Evolutionary conservation across 768 basidiomycete genomes (phyloP).

Genomic region (Neoboletus brunneissimus): DNA sequence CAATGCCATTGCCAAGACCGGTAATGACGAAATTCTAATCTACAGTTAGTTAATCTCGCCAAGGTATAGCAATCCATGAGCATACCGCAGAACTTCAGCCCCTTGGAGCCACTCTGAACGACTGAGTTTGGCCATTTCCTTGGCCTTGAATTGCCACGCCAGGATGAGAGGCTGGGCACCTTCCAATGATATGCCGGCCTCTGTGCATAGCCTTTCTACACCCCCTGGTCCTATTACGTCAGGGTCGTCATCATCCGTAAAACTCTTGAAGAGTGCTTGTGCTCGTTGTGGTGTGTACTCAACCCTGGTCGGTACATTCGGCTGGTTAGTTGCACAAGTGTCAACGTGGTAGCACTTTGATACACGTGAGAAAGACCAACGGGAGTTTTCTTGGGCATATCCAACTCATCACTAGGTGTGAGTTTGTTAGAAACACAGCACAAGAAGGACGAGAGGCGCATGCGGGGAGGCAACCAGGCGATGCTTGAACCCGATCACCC

Average conservation of each 20-base stretch:
- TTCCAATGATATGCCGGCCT: conserved; percentile 70
- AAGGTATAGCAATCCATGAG: neutral
- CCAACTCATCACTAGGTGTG: conserved; percentile 49
- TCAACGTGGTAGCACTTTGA: neutral
- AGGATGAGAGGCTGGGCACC: conserved; percentile 69
- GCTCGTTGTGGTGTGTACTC: conserved; percentile 53
- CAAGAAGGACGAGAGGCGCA: conserved; percentile 60
- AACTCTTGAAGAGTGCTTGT: conserved; percentile 55
- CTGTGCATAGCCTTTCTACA: conserved; percentile 65
- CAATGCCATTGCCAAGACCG: conserved; percentile 48
- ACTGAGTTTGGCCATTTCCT: conserved; percentile 71
- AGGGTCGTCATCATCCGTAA: conserved; percentile 52
- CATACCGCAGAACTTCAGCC: conserved; percentile 45
- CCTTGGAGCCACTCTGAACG: conserved; percentile 70
- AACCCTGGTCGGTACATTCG: conserved; percentile 8
- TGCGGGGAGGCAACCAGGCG: conserved; percentile 39
- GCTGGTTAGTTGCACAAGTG: neutral
- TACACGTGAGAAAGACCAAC: conserved; percentile 19
- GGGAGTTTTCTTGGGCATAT: conserved; percentile 31
- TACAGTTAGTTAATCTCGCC: neutral
- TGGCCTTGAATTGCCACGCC: conserved; percentile 69
- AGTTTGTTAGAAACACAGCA: conserved; percentile 61
- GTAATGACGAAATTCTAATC: conserved; percentile 48
- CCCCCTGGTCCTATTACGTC: conserved; percentile 68
- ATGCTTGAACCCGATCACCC: conserved; percentile 24